Evolutionary conservation across 2,329 filamentous ascomycete genomes (phyloP).

Genomic region (Fusarium sp.): DNA sequence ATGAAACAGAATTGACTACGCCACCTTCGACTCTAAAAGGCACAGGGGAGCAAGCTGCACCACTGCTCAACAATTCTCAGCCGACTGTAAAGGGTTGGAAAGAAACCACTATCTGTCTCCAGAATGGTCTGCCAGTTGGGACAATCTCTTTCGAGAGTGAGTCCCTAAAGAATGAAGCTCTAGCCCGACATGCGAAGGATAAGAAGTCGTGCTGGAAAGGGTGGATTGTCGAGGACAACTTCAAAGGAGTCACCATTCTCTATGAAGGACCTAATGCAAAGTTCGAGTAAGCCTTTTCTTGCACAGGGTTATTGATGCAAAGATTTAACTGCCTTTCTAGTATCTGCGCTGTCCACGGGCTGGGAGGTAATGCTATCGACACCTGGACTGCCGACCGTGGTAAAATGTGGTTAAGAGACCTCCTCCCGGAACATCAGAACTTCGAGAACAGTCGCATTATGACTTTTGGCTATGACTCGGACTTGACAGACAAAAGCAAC

Average conservation of each 20-base stretch:
- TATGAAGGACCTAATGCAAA: background rate
- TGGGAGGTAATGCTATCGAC: accelerated
- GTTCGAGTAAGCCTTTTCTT: background rate
- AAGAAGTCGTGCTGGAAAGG: accelerated
- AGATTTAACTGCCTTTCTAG: background rate
- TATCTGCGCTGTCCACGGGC: background rate
- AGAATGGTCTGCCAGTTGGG: accelerated
- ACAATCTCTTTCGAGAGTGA: accelerated
- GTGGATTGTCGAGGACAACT: accelerated
- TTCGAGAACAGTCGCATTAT: background rate
- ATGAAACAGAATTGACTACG: accelerated
- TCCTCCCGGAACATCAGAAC: accelerated
- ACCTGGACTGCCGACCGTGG: accelerated
- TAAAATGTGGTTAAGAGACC: background rate
- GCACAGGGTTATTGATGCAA: accelerated
- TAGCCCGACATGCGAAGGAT: accelerated
- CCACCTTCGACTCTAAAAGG: accelerated
- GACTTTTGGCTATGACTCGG: background rate
- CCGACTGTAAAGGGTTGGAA: accelerated
- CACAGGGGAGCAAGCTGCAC: background rate
- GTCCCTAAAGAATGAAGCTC: accelerated
- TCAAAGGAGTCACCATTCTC: accelerated
- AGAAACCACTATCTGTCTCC: accelerated
- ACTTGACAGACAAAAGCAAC: accelerated
- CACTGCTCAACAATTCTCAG: accelerated